phyloP scores from a whole-genome alignment of 1,284 basidiomycete species.

The Ustilago hordei region DNA sequence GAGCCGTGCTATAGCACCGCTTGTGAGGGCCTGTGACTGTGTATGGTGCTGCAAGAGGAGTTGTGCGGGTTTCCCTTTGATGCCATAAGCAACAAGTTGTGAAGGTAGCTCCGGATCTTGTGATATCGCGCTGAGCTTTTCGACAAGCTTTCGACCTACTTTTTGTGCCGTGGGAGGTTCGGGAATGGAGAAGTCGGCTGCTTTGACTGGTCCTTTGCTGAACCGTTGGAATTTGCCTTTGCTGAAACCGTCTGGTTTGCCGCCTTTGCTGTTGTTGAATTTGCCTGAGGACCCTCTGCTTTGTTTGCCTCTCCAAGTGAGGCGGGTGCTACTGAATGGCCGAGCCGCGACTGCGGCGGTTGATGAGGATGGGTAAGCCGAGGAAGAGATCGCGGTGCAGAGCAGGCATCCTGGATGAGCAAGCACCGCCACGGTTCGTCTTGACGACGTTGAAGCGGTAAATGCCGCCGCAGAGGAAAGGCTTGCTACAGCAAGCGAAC shows the following conservation, averaged over 20 bases:
- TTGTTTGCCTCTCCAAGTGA: constrained; percentile 8
- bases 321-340: constrained; percentile 10
- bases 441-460: constrained; percentile 3
- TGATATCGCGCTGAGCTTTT: constrained; percentile 14
- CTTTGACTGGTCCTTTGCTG: not conserved
- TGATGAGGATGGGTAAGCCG: constrained; percentile 6
- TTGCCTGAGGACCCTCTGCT: constrained; percentile 11
- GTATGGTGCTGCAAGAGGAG: constrained; percentile 11
- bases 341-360: not conserved
- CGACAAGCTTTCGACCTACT: constrained; percentile 28
- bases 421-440: not conserved
- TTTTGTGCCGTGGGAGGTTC: constrained; percentile 29
- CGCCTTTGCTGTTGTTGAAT: not conserved
- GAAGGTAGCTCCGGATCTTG: constrained; percentile 21
- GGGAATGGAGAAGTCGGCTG: constrained; percentile 29
- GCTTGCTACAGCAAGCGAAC: constrained; percentile 14
- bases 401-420: constrained; percentile 8
- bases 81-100: constrained; percentile 37
- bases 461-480: constrained; percentile 15
- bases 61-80: constrained; percentile 29
- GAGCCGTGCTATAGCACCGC: too few relatives aligned
- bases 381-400: not conserved
- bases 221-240: constrained; percentile 18
- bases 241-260: constrained; percentile 3
- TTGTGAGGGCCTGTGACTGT: not conserved